Conservation (phyloP, 2,329 filamentous ascomycete genomes). For the Botrytis deweyae region DNA sequence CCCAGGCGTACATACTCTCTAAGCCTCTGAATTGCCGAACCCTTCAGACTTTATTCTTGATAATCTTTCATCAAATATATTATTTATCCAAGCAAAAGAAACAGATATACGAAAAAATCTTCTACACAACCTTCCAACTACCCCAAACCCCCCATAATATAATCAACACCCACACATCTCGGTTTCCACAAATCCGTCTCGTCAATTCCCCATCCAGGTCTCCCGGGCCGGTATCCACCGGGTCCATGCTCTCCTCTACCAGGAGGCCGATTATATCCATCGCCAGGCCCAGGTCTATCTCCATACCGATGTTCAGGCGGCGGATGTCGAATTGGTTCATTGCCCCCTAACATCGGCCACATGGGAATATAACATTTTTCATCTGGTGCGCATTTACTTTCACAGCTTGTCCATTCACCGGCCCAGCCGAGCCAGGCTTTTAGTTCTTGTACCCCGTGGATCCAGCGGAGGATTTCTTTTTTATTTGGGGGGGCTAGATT, state of each 20-base stretch:
- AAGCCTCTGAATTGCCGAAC: neutral
- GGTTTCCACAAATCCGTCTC: constrained; percentile 35
- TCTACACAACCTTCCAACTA: neutral
- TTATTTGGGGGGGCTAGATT: neutral
- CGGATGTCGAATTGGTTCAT: constrained; percentile 3
- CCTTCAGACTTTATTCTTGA: neutral
- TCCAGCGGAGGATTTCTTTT: constrained; percentile 37
- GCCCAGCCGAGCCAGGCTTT: constrained; percentile 53
- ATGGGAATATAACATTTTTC: constrained; percentile 52
- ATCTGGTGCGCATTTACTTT: constrained; percentile 44
- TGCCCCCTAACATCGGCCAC: constrained; percentile 45
- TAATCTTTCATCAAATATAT: too few species aligned
- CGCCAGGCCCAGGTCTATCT: constrained; percentile 15
- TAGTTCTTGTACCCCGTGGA: constrained; percentile 41
- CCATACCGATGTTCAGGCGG: neutral
- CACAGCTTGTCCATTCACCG: constrained; percentile 46
- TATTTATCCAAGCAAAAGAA: neutral
- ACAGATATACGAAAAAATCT: neutral
- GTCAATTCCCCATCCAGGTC: constrained; percentile 23
- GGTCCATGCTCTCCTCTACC: constrained; percentile 5
- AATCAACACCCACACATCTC: constrained; percentile 33
- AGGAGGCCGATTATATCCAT: constrained; percentile 24
- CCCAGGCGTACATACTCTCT: neutral
- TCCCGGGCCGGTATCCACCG: neutral
- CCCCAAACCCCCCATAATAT: constrained; percentile 23